Evolutionary conservation across 805 yeast genomes (phyloP).

Genomic region (Yamadazyma paraphyllophila): DNA sequence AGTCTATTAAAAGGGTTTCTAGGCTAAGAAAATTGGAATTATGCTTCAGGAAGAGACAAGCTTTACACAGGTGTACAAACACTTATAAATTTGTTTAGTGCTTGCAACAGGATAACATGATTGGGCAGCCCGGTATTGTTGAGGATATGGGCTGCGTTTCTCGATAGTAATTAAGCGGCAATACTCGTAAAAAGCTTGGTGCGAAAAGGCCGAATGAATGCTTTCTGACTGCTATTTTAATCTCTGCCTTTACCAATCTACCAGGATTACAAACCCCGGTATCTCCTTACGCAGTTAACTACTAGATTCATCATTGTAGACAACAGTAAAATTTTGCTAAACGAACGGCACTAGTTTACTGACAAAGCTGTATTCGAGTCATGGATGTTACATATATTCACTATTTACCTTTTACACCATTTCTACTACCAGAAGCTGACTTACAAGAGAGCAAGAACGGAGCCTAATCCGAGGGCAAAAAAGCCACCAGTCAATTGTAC

Average conservation of each 20-base stretch:
- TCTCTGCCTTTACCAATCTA: no score
- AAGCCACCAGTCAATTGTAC: constrained; percentile 10
- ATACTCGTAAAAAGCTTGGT: neutral
- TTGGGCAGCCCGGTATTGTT: neutral
- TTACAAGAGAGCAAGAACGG: constrained; percentile 6
- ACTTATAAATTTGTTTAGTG: neutral
- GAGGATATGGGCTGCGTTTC: neutral
- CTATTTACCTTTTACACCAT: neutral
- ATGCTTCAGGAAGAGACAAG: neutral
- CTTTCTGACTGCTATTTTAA: no score
- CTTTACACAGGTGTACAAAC: neutral
- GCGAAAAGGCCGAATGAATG: neutral
- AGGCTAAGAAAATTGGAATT: neutral
- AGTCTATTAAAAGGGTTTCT: neutral
- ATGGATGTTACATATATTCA: neutral
- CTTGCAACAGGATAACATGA: neutral
- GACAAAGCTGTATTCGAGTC: neutral
- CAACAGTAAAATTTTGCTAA: no score
- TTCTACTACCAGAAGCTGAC: neutral
- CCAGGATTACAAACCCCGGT: neutral
- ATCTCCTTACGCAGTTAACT: neutral
- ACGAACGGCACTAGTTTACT: no score
- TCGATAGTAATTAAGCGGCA: no score
- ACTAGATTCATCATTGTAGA: no score
- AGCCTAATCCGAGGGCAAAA: constrained; percentile 10